Evolutionary conservation across 208 protist genomes (phyloP), one percentile per base, ranked within the genome.

Genomic region (Leishmania guyanensis): DNA sequence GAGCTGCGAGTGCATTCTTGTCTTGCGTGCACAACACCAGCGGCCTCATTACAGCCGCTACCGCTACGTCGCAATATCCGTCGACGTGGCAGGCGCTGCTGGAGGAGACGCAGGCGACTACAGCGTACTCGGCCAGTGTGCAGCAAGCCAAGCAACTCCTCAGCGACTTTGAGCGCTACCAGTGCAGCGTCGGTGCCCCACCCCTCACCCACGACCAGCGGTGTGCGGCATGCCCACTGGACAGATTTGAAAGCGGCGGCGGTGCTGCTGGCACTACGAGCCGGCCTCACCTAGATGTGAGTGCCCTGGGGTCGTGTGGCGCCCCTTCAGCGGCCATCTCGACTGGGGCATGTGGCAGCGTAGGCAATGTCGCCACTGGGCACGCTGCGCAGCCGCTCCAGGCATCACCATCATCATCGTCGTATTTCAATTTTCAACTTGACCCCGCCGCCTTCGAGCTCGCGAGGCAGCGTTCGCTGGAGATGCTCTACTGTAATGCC

Each of bases 401-500:
- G 51, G 50, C 50, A 39, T 39, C 71, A 5, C 71, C 71, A 33
- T 39, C n/a, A 0, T 26, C 48, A 54, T 58, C 43, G 26, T n/a
- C 66, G 36, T 43, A 0, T 62, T 33, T 29, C 36, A 43, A 14
- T 22, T 20, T 14, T 0, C 29, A 16, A 22, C 29, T 76, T 39
- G 54, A 81, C 39, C 17, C 74, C 5, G 66, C 46, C 3, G 74
- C 66, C 0, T 75, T 83, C 36, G 77, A 80, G 43, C 58, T 74
- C 4, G 36, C 74, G 22, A 78, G 62, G 56, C 77, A 70, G 8
- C 77, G 84, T 4, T 75, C 84, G 10, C 60, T 73, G 56, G 53
- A 79, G 48, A 26, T 76, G 50, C 78, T 88, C 22, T 60, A 64
- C 72, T 69, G 71, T 73, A 84, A 85, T 53, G 84, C 84, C 3